Evolutionary conservation across 768 basidiomycete genomes (phyloP).

Genomic region (Mrakia frigida): DNA sequence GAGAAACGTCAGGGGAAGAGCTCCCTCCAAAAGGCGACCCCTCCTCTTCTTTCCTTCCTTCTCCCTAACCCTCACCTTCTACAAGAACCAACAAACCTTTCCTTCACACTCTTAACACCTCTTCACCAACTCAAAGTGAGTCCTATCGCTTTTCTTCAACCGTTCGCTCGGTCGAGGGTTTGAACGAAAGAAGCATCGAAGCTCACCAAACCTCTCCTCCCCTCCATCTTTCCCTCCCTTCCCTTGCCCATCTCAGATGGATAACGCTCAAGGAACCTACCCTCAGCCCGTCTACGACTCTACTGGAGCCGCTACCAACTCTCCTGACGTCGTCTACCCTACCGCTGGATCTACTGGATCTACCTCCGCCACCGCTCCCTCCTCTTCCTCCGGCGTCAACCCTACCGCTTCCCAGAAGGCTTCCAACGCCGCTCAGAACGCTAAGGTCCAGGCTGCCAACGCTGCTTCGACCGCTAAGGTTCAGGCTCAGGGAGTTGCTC

Average conservation of each 20-base stretch:
- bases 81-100: neutral
- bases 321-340: neutral
- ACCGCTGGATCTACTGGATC: neutral
- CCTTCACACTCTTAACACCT: neutral
- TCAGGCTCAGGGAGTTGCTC: slow-evolving; percentile 34
- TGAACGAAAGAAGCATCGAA: neutral
- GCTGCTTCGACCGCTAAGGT: neutral
- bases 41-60: too few species aligned
- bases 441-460: neutral
- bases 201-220: neutral
- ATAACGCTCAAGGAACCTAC: neutral
- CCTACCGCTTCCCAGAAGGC: neutral
- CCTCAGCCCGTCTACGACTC: slow-evolving; percentile 5
- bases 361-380: neutral
- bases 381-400: neutral
- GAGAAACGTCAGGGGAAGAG: too few species aligned
- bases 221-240: neutral
- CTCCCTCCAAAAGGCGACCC: too few species aligned
- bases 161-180: neutral
- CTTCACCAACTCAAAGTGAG: neutral
- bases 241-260: neutral
- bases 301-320: neutral
- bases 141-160: neutral
- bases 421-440: neutral
- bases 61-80: neutral